phyloP scores from a whole-genome alignment of 2,329 filamentous ascomycete species.

The Ilyonectria destructans region DNA sequence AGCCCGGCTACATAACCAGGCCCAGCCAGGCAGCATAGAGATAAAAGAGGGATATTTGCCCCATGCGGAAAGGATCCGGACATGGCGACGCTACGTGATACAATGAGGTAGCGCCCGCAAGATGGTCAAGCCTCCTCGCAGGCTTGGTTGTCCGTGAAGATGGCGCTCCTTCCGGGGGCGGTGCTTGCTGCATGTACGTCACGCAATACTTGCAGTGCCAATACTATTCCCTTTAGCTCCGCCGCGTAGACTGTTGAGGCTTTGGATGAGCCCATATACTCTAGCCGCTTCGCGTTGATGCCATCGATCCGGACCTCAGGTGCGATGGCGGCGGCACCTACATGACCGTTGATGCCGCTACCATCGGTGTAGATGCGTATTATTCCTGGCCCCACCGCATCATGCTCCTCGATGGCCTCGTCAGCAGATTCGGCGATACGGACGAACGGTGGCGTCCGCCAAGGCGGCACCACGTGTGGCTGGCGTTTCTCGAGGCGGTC shows the following conservation, averaged over 20 bases:
- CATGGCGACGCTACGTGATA: too few relatives aligned
- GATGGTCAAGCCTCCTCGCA: too few relatives aligned
- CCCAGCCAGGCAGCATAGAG: too few relatives aligned
- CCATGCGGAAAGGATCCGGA: too few relatives aligned
- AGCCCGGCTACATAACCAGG: too few relatives aligned
- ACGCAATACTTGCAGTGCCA: not conserved
- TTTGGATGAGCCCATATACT: not conserved
- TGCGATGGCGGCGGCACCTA: not conserved
- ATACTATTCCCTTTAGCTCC: not conserved
- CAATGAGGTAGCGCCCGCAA: too few relatives aligned
- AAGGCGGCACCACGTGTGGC: not conserved
- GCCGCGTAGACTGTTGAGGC: not conserved
- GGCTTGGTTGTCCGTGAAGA: not conserved
- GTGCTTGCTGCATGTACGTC: not conserved
- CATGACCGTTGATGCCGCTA: not conserved
- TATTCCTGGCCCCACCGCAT: not conserved
- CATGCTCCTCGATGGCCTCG: not conserved
- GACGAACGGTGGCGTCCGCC: not conserved
- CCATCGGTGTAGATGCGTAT: constrained; percentile 2
- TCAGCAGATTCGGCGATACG: not conserved
- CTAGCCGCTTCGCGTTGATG: not conserved
- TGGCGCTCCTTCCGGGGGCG: not conserved
- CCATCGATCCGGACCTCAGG: not conserved
- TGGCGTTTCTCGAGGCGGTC: not conserved
- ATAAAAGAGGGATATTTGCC: too few relatives aligned